A percentile compares a stretch with the other conserved stretches of the same genome.
Conservation (phyloP, 2,329 filamentous ascomycete species). For the Pezizomycotina sp. region DNA sequence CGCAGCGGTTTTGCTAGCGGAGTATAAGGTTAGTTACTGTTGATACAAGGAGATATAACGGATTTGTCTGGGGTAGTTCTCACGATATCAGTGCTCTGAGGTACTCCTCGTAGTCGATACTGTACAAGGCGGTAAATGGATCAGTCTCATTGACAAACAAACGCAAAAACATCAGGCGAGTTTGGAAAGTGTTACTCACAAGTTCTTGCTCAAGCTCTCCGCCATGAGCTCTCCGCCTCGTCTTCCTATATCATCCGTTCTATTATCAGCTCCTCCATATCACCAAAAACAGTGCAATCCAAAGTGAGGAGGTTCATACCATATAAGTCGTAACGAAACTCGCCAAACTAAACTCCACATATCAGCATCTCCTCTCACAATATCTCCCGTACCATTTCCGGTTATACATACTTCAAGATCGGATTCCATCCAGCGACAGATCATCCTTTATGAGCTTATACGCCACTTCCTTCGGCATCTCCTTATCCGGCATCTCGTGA, state of each 20-base stretch:
- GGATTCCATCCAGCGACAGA: constrained; percentile 82
- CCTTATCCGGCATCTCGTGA: constrained; percentile 71
- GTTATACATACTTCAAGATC: constrained; percentile 51
- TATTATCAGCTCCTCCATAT: neutral
- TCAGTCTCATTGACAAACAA: neutral
- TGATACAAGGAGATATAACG: neutral
- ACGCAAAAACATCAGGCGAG: constrained; percentile 25
- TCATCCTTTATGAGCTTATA: constrained; percentile 96
- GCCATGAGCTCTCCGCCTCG: constrained; percentile 88
- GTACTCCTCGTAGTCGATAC: constrained; percentile 71
- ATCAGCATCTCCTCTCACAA: neutral
- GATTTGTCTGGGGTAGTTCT: neutral
- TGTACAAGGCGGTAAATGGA: constrained; percentile 2
- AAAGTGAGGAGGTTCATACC: constrained; percentile 36
- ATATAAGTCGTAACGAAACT: constrained; percentile 95
- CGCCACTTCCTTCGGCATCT: constrained; percentile 87
- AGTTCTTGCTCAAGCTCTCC: constrained; percentile 86
- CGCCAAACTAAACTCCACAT: constrained; percentile 46
- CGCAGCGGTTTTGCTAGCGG: constrained; percentile 61
- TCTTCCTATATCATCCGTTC: constrained; percentile 46
- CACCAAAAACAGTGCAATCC: neutral
- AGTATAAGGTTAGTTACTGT: neutral
- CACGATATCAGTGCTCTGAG: constrained; percentile 56
- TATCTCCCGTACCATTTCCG: neutral
- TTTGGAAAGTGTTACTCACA: constrained; percentile 30